Percentiles rank a stretch among this genome's conserved stretches.
Conservation (phyloP, 805 yeast genomes). For the Brettanomyces anomalus region DNA sequence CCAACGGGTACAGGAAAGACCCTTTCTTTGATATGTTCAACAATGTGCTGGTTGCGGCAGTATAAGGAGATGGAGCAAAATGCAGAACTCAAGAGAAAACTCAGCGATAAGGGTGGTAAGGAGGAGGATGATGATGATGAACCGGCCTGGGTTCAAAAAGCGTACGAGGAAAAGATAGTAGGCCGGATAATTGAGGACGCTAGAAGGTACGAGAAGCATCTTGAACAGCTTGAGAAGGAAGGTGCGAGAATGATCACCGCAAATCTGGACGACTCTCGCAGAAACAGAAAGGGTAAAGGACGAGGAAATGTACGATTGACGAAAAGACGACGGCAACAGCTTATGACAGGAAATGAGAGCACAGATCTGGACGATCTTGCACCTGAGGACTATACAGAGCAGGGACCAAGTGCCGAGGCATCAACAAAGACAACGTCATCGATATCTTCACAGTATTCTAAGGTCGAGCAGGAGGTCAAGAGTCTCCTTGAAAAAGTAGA, state of each 20-base stretch:
- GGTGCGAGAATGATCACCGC: slow-evolving; percentile 15
- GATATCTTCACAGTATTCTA: slow-evolving; percentile 19
- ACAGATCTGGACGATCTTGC: slow-evolving; percentile 9
- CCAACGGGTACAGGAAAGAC: slow-evolving; percentile 97
- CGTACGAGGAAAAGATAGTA: slow-evolving; percentile 26
- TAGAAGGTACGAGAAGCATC: slow-evolving; percentile 32
- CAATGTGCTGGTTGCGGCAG: slow-evolving; percentile 65
- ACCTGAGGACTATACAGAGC: slow-evolving; percentile 27
- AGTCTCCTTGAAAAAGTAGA: slow-evolving; percentile 36
- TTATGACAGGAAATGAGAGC: slow-evolving; percentile 1
- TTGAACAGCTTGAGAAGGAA: slow-evolving; percentile 27
- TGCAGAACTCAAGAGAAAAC: slow-evolving; percentile 8
- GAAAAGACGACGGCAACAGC: slow-evolving; percentile 14
- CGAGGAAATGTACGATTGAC: slow-evolving; percentile 9
- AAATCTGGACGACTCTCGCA: slow-evolving; percentile 10
- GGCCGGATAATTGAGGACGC: slow-evolving; percentile 21
- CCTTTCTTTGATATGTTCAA: slow-evolving; percentile 72
- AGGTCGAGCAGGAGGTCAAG: slow-evolving; percentile 39
- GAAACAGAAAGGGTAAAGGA: slow-evolving; percentile 15
- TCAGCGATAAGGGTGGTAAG: slow-evolving; percentile 7
- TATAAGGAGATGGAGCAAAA: slow-evolving; percentile 29
- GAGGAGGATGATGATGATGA: slow-evolving; percentile 29
- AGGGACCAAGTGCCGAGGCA: not conserved
- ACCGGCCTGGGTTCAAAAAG: slow-evolving; percentile 32
- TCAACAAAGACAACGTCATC: slow-evolving; percentile 6